Conservation (phyloP, 2,329 filamentous ascomycete genomes). For the Talaromyces verruculosus region DNA sequence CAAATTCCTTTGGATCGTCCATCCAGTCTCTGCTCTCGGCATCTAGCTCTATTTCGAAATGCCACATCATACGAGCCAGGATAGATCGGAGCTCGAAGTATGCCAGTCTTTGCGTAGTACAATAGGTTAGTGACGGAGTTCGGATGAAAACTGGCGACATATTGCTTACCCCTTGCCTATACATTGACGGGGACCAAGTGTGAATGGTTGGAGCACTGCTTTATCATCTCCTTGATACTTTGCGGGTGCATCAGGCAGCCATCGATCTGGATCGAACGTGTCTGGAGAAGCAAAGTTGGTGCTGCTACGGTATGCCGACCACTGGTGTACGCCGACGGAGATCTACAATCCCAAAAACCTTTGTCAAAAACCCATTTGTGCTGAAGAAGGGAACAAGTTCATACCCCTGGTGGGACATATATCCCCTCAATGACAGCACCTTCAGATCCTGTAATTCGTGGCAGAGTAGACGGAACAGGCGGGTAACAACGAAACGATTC, state of each 20-base stretch:
- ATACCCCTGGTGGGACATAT: constrained; percentile 29
- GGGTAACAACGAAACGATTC: constrained; percentile 48
- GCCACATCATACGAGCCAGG: constrained; percentile 4
- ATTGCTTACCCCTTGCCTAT: constrained; percentile 51
- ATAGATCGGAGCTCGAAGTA: constrained; percentile 46
- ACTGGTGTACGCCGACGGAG: constrained; percentile 47
- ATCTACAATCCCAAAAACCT: constrained; percentile 17
- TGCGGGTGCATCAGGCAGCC: constrained; percentile 25
- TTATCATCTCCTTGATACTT: constrained; percentile 45
- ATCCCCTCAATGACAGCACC: constrained; percentile 18
- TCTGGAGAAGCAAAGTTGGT: constrained; percentile 49
- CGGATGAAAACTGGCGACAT: not conserved
- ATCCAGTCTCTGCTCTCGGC: constrained; percentile 6
- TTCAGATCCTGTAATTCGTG: not conserved
- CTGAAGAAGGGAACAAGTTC: not conserved
- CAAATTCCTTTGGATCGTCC: constrained; percentile 6
- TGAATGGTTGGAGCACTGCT: constrained; percentile 52
- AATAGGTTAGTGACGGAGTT: not conserved
- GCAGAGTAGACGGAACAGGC: constrained; percentile 25
- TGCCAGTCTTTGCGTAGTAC: constrained; percentile 39
- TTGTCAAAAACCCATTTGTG: too few species aligned
- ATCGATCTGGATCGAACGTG: constrained; percentile 51
- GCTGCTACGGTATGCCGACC: constrained; percentile 46
- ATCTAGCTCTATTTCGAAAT: constrained; percentile 12
- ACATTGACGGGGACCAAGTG: constrained; percentile 52